Percentiles rank a stretch among this genome's conserved stretches.
These are phyloP conservation scores for Gossypium schwendimanii DNA, from an alignment of 441 rosid species.

Conservation along the genomic window DNA sequence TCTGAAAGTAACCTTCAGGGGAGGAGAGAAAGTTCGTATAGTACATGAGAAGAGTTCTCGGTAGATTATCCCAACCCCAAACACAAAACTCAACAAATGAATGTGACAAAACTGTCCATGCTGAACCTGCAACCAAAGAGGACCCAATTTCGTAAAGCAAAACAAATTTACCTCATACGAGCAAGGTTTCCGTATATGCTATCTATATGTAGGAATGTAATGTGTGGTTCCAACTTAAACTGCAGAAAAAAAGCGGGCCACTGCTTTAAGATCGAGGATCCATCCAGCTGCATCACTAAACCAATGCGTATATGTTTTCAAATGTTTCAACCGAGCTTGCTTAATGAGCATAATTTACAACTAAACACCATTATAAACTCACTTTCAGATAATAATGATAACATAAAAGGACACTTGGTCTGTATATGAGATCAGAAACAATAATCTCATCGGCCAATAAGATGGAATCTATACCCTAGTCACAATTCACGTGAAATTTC, in stretches of 20 bases:
- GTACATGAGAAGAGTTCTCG: slow-evolving; percentile 84
- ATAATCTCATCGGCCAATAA: background rate
- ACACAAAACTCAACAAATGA: slow-evolving; percentile 78
- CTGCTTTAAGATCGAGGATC: background rate
- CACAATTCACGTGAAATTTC: background rate
- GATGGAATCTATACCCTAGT: background rate
- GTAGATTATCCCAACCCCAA: slow-evolving; percentile 99
- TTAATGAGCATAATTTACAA: background rate
- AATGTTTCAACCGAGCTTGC: background rate
- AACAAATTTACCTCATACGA: slow-evolving; percentile 1
- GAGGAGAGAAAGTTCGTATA: slow-evolving; percentile 88
- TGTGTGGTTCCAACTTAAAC: background rate
- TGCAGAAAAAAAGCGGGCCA: background rate
- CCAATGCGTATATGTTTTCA: background rate
- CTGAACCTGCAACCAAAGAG: slow-evolving; percentile 61
- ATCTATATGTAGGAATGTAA: background rate
- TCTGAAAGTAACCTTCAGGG: slow-evolving; percentile 94
- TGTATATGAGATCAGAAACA: background rate
- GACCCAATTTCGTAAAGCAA: background rate
- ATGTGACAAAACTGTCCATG: slow-evolving; percentile 91
- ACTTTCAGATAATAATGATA: background rate
- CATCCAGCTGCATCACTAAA: background rate
- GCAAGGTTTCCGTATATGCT: background rate
- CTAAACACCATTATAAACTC: background rate
- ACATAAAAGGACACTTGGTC: background rate